Base-by-base conservation (phyloP, 106 monocot genomes). In the Allium fistulosum region DNA sequence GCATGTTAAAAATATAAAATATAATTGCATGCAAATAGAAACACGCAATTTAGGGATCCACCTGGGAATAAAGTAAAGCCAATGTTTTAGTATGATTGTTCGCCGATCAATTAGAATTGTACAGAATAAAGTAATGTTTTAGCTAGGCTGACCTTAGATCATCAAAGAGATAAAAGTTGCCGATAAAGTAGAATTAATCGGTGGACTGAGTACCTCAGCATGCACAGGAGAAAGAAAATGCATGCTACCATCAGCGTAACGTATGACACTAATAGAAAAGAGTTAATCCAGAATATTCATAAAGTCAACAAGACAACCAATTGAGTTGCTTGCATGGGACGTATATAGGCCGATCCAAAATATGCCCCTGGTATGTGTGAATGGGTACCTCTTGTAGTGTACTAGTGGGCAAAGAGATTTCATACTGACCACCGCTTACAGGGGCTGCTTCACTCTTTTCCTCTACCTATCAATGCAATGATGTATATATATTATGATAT, bases 181-280 rank as follows among this genome's bases (percentile, higher is more conserved):
- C 7, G 51, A 49, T 65, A 8, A 50, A 67, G 51, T 26, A 15
- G 53, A 26, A 53, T 53, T 52, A 37, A 2, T 37, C 5, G 49
- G 51, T 53, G 51, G 53, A 53, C 37, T 27, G 46, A 48, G 67
- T 9, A 67, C 11, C 26, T 67, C 67, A 67, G 15, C 67, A 26
- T 66, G 66, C 66, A 66, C 51, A 4, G 26, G 37, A 63, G 16
- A 3, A 9, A 26, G 27, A 53, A 11, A 14, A 67, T 53, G 53
- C 37, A 37, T 37, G 5, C 22, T 22, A 22, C 22, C 22, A 22
- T 22, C 22, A 22, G 22, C 1, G 37, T 37, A 4, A 37, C 37
- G 5, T 37, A 5, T 37, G 5, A 37, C 37, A 37, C 37, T 37
- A 5, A 37, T 37, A 37, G 37, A 37, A 37, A 22, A 37, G 37